Conservation (phyloP, 2,329 filamentous ascomycete genomes). For the Exserohilum turcica region DNA sequence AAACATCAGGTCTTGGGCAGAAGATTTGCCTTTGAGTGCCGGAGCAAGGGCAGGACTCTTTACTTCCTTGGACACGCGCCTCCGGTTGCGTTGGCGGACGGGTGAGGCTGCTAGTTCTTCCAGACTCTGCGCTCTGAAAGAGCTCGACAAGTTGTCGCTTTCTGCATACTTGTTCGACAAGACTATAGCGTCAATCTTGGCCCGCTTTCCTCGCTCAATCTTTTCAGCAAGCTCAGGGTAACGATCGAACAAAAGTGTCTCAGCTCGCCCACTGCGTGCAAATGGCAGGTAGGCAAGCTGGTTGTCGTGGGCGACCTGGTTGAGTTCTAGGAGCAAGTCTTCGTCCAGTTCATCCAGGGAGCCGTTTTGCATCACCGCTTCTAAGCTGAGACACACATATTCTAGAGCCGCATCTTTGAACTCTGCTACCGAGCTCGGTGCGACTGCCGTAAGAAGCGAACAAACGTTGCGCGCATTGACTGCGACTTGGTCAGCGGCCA, state of each 20-base stretch:
- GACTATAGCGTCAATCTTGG: conserved; percentile 76
- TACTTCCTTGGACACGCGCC: conserved; percentile 52
- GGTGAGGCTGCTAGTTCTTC: conserved; percentile 64
- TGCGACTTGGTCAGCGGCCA: conserved; percentile 18
- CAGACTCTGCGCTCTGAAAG: conserved; percentile 66
- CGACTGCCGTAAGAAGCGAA: conserved; percentile 81
- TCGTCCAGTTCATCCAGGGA: conserved; percentile 84
- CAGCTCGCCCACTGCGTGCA: conserved; percentile 74
- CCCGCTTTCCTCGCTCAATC: conserved; percentile 70
- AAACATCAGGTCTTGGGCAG: conserved; percentile 81
- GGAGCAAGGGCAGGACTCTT: conserved; percentile 70
- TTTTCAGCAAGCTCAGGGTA: conserved; percentile 67
- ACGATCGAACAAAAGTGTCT: conserved; percentile 67
- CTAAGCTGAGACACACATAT: conserved; percentile 89
- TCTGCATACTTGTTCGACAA: conserved; percentile 68
- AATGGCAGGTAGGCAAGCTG: conserved; percentile 79
- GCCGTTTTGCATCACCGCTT: conserved; percentile 89
- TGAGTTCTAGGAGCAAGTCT: conserved; percentile 79
- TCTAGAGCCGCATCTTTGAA: conserved; percentile 90
- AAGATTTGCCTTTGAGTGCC: conserved; percentile 69
- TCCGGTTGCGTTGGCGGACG: conserved; percentile 50
- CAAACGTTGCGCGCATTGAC: conserved; percentile 73
- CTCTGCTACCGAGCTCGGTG: conserved; percentile 77
- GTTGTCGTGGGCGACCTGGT: conserved; percentile 78
- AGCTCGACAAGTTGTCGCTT: conserved; percentile 68